Evolutionary conservation across 2,329 filamentous ascomycete species (phyloP), one percentile per base, ranked within the genome.

Genomic region (Septoria petroselini): DNA sequence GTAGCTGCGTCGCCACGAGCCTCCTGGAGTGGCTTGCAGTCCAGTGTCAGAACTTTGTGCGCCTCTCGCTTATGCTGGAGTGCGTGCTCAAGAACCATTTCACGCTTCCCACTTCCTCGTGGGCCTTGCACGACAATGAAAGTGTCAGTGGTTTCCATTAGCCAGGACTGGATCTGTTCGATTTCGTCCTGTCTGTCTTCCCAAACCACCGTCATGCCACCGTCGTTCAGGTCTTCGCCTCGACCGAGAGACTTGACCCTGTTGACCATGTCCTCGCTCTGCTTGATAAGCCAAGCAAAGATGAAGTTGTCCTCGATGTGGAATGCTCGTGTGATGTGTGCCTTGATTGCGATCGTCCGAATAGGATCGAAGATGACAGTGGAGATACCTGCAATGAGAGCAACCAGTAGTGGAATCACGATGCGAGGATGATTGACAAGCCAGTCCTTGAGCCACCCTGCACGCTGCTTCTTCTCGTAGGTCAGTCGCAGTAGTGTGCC

Each of bases 51-150:
- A 39, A 91, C 88, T 57, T 94, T 83, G 56, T 81, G 83, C 37
- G 86, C 82, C 39, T 65, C 65, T 9, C 59, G 57, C 48, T 67
- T 66, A 6, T 82, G 81, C 57, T 86, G 82, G 12, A 97, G 75
- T 0, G 88, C 86, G 68, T 95, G 87, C 34, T 95, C 86, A 52
- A 95, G 68, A 2, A 97, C 84, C 9, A 97, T 78, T 60, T 96
- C 91, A 55, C 82, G 84, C 71, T 96, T 96, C 1, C 91, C 93
- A 0, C 89, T 94, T 5, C 91, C 93, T 43, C 90, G 82, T 3
- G 93, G 91, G 0, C 93, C 93, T 64, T 95, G 91, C 0, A 98
- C 82, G 7, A 97, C 88, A 56, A 95, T 90, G 66, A 96, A 96
- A 0, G 91, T 97, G 53, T 93, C 89, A 0, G 85, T 82, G 3